Evolutionary conservation across 495 filamentous ascomycete genomes (phyloP), one percentile per base, ranked within the genome.

Genomic region (Neurospora intermedia): DNA sequence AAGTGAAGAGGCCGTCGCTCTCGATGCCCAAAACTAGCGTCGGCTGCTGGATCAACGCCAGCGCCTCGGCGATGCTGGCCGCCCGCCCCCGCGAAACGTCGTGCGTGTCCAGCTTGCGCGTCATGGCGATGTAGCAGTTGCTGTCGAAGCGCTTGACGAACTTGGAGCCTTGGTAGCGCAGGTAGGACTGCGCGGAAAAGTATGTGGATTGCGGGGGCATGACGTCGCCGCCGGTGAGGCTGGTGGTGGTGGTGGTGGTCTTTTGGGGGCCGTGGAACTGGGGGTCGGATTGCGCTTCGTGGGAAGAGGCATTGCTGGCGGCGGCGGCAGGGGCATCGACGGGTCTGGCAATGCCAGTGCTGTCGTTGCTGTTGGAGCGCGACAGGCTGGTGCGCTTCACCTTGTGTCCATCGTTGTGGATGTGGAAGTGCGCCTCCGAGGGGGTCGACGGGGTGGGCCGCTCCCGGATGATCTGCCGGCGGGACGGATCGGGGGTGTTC

Each of bases 101-200:
- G 80, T 99, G 96, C 4, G 96, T 99, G 78, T 99, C 96, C n/a
- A 99, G 89, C 82, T 99, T 99, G 73, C 96, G 92, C 7, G 96
- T 98, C 80, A 98, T 97, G 74, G 96, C 94, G 73, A 99, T 98
- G 83, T 99, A 99, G 84, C 96, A 98, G 79, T 99, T 99, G 75
- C 93, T 91, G 82, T 99, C 96, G 79, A 98, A 99, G 8, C 96
- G 91, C 78, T 93, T 94, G 74, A 98, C 95, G 79, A 99, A 99
- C 81, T 99, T 99, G 71, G 91, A 88, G 54, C 93, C 95, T 83
- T 99, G 96, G 82, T 99, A 99, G n/a, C 96, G 92, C 8, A 99
- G 91, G 80, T 99, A 99, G 1, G 93, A 97, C 79, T 99, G 96
- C 0, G 95, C 96, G 18, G 95, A 98, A 82, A 98, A 99, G 80